A percentile compares a stretch with the other conserved stretches of the same genome.
Evolutionary conservation across 2,329 filamentous ascomycete genomes (phyloP).

Genomic region (Ophiostoma sp.): DNA sequence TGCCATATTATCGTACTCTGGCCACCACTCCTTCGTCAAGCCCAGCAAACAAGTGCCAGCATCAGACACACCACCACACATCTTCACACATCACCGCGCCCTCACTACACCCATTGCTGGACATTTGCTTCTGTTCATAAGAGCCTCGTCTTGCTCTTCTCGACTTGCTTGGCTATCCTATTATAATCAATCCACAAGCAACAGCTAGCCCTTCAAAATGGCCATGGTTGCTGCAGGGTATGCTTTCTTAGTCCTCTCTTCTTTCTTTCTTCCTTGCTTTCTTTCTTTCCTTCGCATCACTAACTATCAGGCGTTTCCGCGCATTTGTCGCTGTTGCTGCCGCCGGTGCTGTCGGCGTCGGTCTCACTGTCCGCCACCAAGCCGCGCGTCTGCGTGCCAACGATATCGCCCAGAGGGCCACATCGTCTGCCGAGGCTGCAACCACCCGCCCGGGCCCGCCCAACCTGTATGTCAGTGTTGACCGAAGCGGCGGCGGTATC

Average conservation of each 20-base stretch:
- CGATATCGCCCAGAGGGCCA: conserved; percentile 40
- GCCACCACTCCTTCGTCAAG: neutral
- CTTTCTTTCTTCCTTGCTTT: neutral
- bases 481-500: conserved; percentile 47
- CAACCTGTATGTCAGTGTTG: conserved; percentile 47
- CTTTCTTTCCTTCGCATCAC: neutral
- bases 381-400: conserved; percentile 38
- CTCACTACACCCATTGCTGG: neutral
- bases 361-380: conserved; percentile 35
- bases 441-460: conserved; percentile 23
- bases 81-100: neutral
- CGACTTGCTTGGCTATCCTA: too few relatives aligned
- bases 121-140: too few relatives aligned
- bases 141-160: neutral
- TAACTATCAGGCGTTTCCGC: conserved; percentile 36
- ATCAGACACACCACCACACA: neutral
- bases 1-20: neutral
- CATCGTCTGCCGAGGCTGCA: conserved; percentile 17
- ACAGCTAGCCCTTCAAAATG: neutral
- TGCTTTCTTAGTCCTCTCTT: neutral
- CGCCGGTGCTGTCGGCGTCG: conserved; percentile 32
- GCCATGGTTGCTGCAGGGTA: conserved; percentile 6
- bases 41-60: too few relatives aligned
- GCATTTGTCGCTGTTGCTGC: conserved; percentile 35
- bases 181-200: neutral